Base-by-base conservation (phyloP, 164 flowering plant species). In the Warburgia ugandensis region DNA sequence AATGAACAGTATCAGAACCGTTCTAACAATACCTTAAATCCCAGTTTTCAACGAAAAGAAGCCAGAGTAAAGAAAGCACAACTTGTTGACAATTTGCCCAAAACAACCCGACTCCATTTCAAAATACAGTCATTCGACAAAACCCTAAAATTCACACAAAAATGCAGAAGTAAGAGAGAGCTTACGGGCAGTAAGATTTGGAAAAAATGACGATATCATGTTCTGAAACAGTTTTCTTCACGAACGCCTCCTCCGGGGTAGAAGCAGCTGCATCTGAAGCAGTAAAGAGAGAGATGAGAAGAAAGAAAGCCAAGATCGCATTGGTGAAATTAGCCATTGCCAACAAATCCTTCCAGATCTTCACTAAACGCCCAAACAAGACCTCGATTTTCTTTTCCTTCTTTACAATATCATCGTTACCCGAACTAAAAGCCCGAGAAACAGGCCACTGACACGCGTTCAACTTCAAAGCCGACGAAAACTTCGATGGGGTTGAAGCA, bases 151-250 rank as follows among this genome's bases (percentile, higher is more conserved):
- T n/a, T 26, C 32, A 45, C 0, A 31, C 17, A 48, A 17, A 12
- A 9, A 33, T 3, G 26, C 20, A 23, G n/a, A 13, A 25, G 30
- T 3, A 11, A 39, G 41, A 17, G 36, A 28, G 25, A 45, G 33
- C 42, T 17, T 77, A 87, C 96, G 90, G 96, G 94, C 96, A 84
- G 60, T 82, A 84, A 31, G 92, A 78, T 67, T 87, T 87, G 71
- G 94, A 87, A 83, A 87, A 87, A 63, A 87, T 76, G 66, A 78
- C 86, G 55, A 87, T 78, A 57, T 74, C 41, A 53, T 87, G 77
- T 23, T 87, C 77, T 21, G 79, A 63, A 51, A 87, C 59, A 21
- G 90, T 77, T 54, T 84, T 78, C 63, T 73, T 67, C 21, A 84
- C 82, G 56, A 84, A 87, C n/a, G 67, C 70, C 21, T 64, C 61